Evolutionary conservation across 1,284 basidiomycete species (phyloP), one percentile per base, ranked within the genome.

Genomic region (Leucoagaricus sp.): DNA sequence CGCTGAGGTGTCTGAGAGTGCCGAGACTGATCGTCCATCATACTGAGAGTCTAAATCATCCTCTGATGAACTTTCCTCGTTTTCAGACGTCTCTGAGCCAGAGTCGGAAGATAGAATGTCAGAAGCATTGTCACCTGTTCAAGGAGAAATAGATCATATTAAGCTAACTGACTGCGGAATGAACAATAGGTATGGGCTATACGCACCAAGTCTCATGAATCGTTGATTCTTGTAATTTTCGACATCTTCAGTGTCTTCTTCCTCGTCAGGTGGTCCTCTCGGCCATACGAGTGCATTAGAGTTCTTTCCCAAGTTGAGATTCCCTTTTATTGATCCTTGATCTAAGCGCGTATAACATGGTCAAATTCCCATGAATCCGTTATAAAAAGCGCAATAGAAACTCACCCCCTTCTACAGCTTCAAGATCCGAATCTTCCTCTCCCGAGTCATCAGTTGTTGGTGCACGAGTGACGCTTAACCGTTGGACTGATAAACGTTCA

Each of bases 211-310:
- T 36, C 89, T 81, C 82, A 90, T 85, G 57, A 87, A 82, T 36
- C 86, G 76, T 60, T 81, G 82, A 64, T 91, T 91, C 60, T 74
- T 75, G 60, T 77, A 85, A 55, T 78, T 80, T 28, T 61, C 60
- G 3, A 59, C 64, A 40, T 73, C 82, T 21, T 85, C 82, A 28
- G 80, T 77, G 1, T 86, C 81, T 52, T 84, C 85, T 54, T 86
- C 87, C 17, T 86, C 85, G 23, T 80, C 78, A 26, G 75, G 63
- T 29, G 75, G 70, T 12, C 71, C 72, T 50, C 72, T 76, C 3
- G 89, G 88, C 89, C 87, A 91, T 41, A 89, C 75, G 33, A 89
- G 74, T 0, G 87, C 89, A 66, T 91, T 89, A 1, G 85, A 83
- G 49, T 79, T 81, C 19, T 72, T 64, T 19, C 89, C 89, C 40